Percentiles rank a stretch among this genome's conserved stretches.
phyloP scores from a whole-genome alignment of 805 yeast species.

The Cyberlindnera subsufficiens region DNA sequence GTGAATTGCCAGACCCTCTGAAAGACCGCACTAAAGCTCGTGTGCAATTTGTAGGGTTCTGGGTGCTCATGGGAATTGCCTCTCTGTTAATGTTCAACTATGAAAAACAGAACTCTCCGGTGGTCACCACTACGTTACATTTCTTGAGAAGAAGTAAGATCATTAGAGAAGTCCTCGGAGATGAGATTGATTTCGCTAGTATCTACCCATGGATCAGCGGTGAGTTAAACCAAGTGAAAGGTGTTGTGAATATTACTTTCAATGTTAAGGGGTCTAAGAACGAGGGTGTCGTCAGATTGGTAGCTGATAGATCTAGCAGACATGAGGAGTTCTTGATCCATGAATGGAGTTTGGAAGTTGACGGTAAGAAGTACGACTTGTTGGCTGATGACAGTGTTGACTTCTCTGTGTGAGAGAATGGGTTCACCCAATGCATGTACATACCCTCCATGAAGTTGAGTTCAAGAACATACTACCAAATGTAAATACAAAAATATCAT shows the following conservation, averaged over 20 bases:
- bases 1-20: conserved; percentile 78
- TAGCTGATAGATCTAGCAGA: conserved; percentile 63
- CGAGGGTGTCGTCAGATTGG: conserved; percentile 51
- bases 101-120: conserved; percentile 87
- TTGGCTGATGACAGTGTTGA: conserved; percentile 39
- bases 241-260: conserved; percentile 70
- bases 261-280: conserved; percentile 61
- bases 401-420: conserved; percentile 17
- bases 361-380: conserved; percentile 41
- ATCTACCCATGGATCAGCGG: conserved; percentile 90
- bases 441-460: not conserved
- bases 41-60: conserved; percentile 49
- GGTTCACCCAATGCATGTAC: not conserved
- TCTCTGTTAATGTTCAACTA: conserved; percentile 78
- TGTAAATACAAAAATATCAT: not conserved
- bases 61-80: conserved; percentile 46
- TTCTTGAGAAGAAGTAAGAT: conserved; percentile 69
- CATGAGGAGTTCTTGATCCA: conserved; percentile 51
- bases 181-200: conserved; percentile 65
- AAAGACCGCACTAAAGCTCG: conserved; percentile 46
- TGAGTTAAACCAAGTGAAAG: conserved; percentile 74
- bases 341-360: conserved; percentile 54
- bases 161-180: conserved; percentile 64
- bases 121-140: conserved; percentile 80
- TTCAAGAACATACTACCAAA: too few species aligned